Percentiles rank a stretch among this genome's conserved stretches.
Evolutionary conservation across 202 grass and related monocot species (phyloP).

Genomic region (Digitaria exilis): DNA sequence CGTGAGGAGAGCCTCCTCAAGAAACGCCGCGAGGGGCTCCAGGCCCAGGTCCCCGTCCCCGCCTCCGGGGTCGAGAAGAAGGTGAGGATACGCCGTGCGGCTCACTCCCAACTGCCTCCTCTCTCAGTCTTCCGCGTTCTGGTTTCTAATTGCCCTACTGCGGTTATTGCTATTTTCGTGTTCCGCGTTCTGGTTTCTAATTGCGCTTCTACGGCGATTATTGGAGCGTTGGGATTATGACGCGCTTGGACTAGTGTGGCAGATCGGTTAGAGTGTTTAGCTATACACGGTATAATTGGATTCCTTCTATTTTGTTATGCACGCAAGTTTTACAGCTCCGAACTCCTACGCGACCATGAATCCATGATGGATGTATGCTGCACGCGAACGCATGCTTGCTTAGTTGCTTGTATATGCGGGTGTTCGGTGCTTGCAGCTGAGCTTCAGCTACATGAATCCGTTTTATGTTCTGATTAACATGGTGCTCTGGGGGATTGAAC

Average conservation of each 20-base stretch:
- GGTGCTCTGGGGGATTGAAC: not conserved
- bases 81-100: conserved; percentile 34
- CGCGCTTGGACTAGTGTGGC: too few species aligned
- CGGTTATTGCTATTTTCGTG: too few species aligned
- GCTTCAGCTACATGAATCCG: not conserved
- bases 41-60: conserved; percentile 49
- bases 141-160: not conserved
- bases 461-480: not conserved
- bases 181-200: too few species aligned
- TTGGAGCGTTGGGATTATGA: conserved; percentile 9
- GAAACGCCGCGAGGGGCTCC: conserved; percentile 89
- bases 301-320: not conserved
- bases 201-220: too few species aligned
- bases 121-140: not conserved
- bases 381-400: not conserved
- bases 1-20: conserved; percentile 97
- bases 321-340: not conserved
- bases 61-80: conserved; percentile 77
- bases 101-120: not conserved
- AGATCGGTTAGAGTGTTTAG: conserved; percentile 15
- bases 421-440: not conserved
- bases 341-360: not conserved
- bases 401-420: not conserved
- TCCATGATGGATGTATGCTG: not conserved
- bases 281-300: not conserved